Base-by-base conservation (phyloP, 345 rosid genomes). In the Garcia nutans region DNA sequence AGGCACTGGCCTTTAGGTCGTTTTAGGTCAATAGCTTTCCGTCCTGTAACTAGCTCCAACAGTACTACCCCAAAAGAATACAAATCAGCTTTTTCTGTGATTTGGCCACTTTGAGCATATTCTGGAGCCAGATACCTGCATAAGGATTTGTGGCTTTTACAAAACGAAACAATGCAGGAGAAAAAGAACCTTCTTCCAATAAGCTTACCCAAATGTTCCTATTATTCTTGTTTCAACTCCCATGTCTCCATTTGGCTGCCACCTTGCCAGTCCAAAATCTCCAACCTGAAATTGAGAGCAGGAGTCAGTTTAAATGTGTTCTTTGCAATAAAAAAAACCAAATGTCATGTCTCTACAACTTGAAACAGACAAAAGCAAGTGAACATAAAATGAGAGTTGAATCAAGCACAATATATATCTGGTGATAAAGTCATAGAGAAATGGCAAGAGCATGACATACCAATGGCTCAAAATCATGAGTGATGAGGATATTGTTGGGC, bases 381-480 rank as follows among this genome's bases (percentile, higher is more conserved):
- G 28, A n/a, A 59, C 47, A 65, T 72, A 16, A 13, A 65, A 13
- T 37, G 70, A 65, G 41, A 37, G 55, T 41, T 20, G 45, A 19
- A 65, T 47, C 54, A 65, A 54, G 8, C 5, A 47, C 65, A 58
- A 23, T 10, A 42, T 5, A 50, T 16, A 44, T 20, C 55, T 59
- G n/a, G 65, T 17, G 33, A 59, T 23, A 26, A 17, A 23, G 65
- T 68, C 56, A 69, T 54, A 65, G 37, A 33, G 62, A 59, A 33
- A 77, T 50, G 10, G 62, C 15, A 78, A 72, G 78, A 72, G 28
- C 72, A 74, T 59, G 70, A 52, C 71, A 70, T 88, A 96, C 99
- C 92, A 96, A 74, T 71, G 99, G 97, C 80, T 96, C 99, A 77
- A 89, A 92, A 83, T 96, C 99, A 89, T 96, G 99, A 75, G 99